Percentiles rank a stretch among this genome's conserved stretches.
These are phyloP conservation scores for Xylariaceae sp. DNA, from an alignment of 2,329 filamentous ascomycete species.

Conservation along the genomic window DNA sequence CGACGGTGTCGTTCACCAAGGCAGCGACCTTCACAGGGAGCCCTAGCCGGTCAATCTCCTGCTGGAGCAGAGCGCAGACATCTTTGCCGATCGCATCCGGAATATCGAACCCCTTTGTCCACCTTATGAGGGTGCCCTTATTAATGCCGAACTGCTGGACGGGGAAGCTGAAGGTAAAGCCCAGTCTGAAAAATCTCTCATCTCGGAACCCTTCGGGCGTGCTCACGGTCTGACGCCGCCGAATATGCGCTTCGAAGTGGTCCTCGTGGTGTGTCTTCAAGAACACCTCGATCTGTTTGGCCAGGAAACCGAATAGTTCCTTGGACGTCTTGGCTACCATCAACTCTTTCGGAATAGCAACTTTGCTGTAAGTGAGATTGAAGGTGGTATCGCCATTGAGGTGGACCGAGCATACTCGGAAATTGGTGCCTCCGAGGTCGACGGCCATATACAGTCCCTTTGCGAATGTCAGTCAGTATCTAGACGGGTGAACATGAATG, in stretches of 20 bases:
- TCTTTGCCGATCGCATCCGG: conserved; percentile 91
- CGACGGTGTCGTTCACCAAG: conserved; percentile 94
- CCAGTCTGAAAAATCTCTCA: conserved; percentile 81
- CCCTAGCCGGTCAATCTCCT: conserved; percentile 77
- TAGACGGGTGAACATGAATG: neutral
- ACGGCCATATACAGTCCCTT: conserved; percentile 93
- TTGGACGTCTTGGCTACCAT: conserved; percentile 84
- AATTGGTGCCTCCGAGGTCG: conserved; percentile 97
- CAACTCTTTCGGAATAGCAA: conserved; percentile 80
- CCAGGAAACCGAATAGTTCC: conserved; percentile 88
- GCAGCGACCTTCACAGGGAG: conserved; percentile 93
- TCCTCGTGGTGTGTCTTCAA: conserved; percentile 82
- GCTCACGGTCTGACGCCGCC: conserved; percentile 57
- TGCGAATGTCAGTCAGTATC: conserved; percentile 11
- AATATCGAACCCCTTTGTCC: conserved; percentile 99
- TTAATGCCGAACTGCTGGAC: conserved; percentile 93
- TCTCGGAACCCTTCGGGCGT: conserved; percentile 56
- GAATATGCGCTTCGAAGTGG: conserved; percentile 68
- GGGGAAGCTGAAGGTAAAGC: conserved; percentile 99
- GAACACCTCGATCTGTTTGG: conserved; percentile 86
- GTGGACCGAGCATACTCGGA: conserved; percentile 91
- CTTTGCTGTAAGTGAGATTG: conserved; percentile 87
- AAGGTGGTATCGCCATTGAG: conserved; percentile 94
- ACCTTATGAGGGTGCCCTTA: conserved; percentile 87
- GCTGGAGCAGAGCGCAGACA: conserved; percentile 83